Percentiles rank a stretch among this genome's conserved stretches.
phyloP scores from a whole-genome alignment of 2,329 filamentous ascomycete genomes.

The Ophiostoma fasciatum region DNA sequence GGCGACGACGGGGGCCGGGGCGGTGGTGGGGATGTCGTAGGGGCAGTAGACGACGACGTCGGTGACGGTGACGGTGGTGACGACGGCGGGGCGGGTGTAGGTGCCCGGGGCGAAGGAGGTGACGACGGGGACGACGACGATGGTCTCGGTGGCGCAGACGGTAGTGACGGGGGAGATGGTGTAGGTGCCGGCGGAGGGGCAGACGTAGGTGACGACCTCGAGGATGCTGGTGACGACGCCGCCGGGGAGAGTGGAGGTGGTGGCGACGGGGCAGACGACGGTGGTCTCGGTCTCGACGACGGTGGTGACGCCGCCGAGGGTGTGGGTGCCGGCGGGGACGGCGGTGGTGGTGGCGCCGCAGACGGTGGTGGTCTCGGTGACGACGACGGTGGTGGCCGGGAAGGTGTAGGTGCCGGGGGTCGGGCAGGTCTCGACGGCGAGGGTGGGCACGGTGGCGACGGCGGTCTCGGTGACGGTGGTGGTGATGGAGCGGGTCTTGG shows the following conservation, averaged over 20 bases:
- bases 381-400: constrained; percentile 54
- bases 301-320: constrained; percentile 58
- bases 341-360: constrained; percentile 47
- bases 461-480: constrained; percentile 25
- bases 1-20: constrained; percentile 19
- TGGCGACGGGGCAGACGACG: constrained; percentile 55
- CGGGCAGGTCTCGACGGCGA: constrained; percentile 37
- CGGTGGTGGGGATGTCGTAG: constrained; percentile 32
- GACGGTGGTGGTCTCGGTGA: constrained; percentile 53
- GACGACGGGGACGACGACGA: constrained; percentile 50
- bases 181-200: constrained; percentile 59
- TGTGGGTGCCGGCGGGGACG: constrained; percentile 50
- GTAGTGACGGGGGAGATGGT: constrained; percentile 54
- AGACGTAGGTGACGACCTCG: constrained; percentile 55
- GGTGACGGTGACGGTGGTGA: constrained; percentile 55
- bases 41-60: constrained; percentile 58
- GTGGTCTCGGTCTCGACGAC: constrained; percentile 51
- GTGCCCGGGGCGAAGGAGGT: constrained; percentile 52
- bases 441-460: constrained; percentile 32
- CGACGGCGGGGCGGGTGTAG: constrained; percentile 54
- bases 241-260: constrained; percentile 39
- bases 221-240: constrained; percentile 52
- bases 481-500: constrained; percentile 12
- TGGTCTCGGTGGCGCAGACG: constrained; percentile 33
- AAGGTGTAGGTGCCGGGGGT: constrained; percentile 63